These are phyloP conservation scores for Danielozyma ontarioensis DNA, from an alignment of 805 yeast genomes.

Conservation along the genomic window DNA sequence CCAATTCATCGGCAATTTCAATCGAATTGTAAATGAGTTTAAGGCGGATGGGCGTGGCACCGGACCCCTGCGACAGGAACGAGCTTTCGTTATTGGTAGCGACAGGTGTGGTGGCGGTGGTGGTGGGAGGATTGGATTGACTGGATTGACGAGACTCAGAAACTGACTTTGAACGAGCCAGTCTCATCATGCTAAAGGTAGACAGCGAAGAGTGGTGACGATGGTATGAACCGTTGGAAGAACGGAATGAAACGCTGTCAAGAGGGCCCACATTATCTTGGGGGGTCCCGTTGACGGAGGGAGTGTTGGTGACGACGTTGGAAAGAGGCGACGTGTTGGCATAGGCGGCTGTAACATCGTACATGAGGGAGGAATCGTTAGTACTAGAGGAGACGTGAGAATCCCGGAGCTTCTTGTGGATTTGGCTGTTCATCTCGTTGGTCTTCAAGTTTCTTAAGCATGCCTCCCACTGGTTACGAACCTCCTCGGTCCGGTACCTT, in stretches of 20 bases:
- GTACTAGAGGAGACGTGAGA: conserved; percentile 24
- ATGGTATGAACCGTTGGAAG: conserved; percentile 27
- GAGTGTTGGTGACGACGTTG: not conserved
- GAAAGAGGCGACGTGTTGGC: conserved; percentile 10
- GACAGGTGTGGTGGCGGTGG: conserved; percentile 4
- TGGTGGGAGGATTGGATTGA: conserved; percentile 4
- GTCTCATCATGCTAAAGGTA: conserved; percentile 40
- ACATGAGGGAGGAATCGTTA: conserved; percentile 15
- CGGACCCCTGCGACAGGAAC: conserved; percentile 7
- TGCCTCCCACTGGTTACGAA: conserved; percentile 74
- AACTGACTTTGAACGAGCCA: conserved; percentile 19
- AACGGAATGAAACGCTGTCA: conserved; percentile 16
- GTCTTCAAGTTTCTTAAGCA: conserved; percentile 50
- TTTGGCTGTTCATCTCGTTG: conserved; percentile 34
- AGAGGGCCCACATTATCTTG: conserved; percentile 1
- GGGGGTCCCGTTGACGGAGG: not conserved
- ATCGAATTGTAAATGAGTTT: conserved; percentile 28
- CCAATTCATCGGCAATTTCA: conserved; percentile 22
- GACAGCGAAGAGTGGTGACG: conserved; percentile 40
- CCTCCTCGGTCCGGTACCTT: conserved; percentile 79
- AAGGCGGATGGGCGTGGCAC: conserved; percentile 13
- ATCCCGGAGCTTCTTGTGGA: conserved; percentile 32
- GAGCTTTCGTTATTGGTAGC: conserved; percentile 11
- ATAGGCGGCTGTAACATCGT: conserved; percentile 17
- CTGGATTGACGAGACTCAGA: conserved; percentile 11